Base-by-base conservation (phyloP, 129 eudicot genomes). In the Solidago caesia region DNA sequence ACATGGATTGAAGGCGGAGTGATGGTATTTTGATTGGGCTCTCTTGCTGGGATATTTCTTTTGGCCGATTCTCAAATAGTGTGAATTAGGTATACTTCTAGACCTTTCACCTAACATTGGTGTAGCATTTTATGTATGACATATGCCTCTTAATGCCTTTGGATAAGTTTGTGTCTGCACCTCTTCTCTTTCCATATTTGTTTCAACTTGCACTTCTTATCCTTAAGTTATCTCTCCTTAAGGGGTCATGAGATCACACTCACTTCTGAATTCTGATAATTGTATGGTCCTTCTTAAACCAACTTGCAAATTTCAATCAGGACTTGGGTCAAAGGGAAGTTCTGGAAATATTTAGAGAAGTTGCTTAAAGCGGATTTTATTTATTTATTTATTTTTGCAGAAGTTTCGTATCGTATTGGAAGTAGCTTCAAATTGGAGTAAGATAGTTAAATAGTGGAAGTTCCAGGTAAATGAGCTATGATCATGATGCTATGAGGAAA, bases 371-470 rank as follows among this genome's bases (percentile, higher is more conserved):
- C 41, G 64, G 67, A 21, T 53, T 64, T 64, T 33, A 75, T 29
- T 0, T 21, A 21, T 21, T 21, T 21, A 7, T 64, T 64, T n/a
- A n/a, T n/a, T 5, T 75, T 49, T 48, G 71, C 44, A 49, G 68
- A 47, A 72, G 15, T 25, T 75, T 26, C 46, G 13, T 66, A 25
- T 55, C 11, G 42, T 45, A 8, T 56, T 56, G 64, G n/a, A 67
- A 66, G 48, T 52, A 76, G 80, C 68, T 55, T 45, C 58, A 13
- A 15, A 15, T 75, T 66, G 64, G 72, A 41, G 41, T 49, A 63
- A n/a, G 13, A 21, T 73, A 49, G 71, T 47, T 63, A 57, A 65
- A 45, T 49, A 52, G 7, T 21, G 56, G 66, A 75, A 75, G 58
- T 55, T 21, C 64, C 29, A 25, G 52, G 48, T 41, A 21, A 51